Conservation (phyloP, 495 filamentous ascomycete species). For the Aspergillus affinis region DNA sequence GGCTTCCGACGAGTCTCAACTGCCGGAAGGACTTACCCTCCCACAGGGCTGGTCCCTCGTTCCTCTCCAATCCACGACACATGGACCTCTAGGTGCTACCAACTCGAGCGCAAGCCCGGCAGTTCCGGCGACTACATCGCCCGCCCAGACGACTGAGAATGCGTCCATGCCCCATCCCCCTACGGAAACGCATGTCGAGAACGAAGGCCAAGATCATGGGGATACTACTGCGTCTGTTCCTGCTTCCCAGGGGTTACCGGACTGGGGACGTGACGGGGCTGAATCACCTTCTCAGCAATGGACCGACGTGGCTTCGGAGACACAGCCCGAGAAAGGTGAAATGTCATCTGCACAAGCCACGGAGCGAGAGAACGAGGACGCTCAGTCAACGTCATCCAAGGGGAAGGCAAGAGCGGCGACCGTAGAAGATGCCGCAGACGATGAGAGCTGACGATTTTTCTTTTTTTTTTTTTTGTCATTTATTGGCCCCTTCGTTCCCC, state of each 20-base stretch:
- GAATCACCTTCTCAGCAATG: constrained; percentile 39
- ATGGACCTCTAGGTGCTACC: constrained; percentile 5
- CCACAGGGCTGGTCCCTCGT: constrained; percentile 76
- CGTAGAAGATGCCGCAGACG: constrained; percentile 49
- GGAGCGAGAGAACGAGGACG: constrained; percentile 10
- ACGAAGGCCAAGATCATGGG: not conserved
- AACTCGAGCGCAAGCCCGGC: constrained; percentile 12
- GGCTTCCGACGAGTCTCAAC: constrained; percentile 61
- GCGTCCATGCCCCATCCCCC: not conserved
- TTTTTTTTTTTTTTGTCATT: constrained; percentile 2
- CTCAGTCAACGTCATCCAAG: constrained; percentile 30
- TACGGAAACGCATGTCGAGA: not conserved
- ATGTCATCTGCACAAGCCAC: constrained; percentile 7
- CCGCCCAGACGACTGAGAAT: not conserved
- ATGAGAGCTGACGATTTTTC: constrained; percentile 27
- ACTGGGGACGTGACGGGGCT: constrained; percentile 23
- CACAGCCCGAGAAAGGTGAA: constrained; percentile 16
- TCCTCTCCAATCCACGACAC: constrained; percentile 58
- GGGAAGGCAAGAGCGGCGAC: constrained; percentile 49
- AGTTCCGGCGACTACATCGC: constrained; percentile 9
- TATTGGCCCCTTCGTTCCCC: not conserved
- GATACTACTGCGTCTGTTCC: constrained; percentile 3
- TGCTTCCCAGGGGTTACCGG: constrained; percentile 9
- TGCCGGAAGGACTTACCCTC: constrained; percentile 71
- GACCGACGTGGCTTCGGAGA: constrained; percentile 34